Percentiles rank a stretch among this genome's conserved stretches.
Conservation (phyloP, 208 protist genomes). For the Leishmania braziliensis region DNA sequence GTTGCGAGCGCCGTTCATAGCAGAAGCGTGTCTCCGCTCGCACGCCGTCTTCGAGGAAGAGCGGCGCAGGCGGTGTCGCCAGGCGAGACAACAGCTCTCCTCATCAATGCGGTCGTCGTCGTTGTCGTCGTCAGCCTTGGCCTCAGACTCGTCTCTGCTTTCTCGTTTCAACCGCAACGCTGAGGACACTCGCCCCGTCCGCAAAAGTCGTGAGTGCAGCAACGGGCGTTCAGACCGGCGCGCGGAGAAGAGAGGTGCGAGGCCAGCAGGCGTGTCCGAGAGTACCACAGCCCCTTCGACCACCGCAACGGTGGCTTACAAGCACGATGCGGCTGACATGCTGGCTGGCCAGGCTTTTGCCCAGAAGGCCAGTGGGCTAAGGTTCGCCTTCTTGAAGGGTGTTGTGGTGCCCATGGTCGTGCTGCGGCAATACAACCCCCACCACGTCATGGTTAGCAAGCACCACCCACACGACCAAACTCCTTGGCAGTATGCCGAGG, state of each 20-base stretch:
- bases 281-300: background rate
- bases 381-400: constrained; percentile 44
- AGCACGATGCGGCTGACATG: background rate
- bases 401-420: constrained; percentile 36
- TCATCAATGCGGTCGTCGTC: background rate
- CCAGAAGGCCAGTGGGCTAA: background rate
- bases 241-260: no score
- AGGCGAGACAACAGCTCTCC: background rate
- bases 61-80: background rate
- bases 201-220: no score
- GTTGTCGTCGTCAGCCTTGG: background rate
- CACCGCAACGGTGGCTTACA: background rate
- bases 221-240: no score
- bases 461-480: background rate
- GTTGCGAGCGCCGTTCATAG: constrained; percentile 30
- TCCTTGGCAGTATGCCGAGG: constrained; percentile 13
- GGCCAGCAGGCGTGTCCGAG: no score
- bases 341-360: background rate
- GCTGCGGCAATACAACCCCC: constrained; percentile 36
- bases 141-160: no score
- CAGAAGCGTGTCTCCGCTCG: constrained; percentile 32
- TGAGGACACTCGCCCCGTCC: no score
- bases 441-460: background rate
- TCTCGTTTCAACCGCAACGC: no score
- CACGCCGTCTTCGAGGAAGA: constrained; percentile 19